Conservation (phyloP, 179 eudicot species). For the Beta macrorhiza region DNA sequence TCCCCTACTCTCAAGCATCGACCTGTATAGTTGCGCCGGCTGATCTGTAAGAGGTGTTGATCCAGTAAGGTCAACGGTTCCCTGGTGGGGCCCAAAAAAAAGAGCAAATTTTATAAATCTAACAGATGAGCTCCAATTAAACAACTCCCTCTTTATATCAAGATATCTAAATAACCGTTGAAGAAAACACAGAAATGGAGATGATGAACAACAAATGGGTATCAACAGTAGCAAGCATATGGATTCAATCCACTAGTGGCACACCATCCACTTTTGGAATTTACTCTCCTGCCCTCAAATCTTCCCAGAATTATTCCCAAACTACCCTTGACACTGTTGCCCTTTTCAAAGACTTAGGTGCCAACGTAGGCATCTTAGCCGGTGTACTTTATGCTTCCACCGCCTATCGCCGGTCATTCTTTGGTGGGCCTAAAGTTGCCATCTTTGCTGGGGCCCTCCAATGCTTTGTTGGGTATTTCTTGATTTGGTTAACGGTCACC, state of each 20-base stretch:
- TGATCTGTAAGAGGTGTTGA: no score
- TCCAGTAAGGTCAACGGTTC: no score
- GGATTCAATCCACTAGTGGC: conserved; percentile 43
- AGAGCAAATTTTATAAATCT: no score
- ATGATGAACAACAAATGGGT: conserved; percentile 10
- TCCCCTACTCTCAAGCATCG: no score
- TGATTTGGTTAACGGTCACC: conserved; percentile 64
- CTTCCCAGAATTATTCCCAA: conserved; percentile 41
- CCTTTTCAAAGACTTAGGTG: conserved; percentile 47
- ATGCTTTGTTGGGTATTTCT: conserved; percentile 71
- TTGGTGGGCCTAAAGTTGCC: conserved; percentile 63
- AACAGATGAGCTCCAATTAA: neutral
- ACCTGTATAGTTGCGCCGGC: no score
- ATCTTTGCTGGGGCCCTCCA: conserved; percentile 56
- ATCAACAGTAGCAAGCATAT: conserved; percentile 31
- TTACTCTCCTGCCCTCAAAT: conserved; percentile 43
- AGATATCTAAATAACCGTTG: no score
- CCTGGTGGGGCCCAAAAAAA: no score
- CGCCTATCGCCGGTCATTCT: conserved; percentile 26
- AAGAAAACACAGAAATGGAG: conserved; percentile 14
- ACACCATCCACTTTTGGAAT: conserved; percentile 51
- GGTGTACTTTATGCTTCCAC: conserved; percentile 41
- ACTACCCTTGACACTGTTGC: conserved; percentile 47
- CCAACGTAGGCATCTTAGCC: conserved; percentile 44
- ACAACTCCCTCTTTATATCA: neutral